These are phyloP conservation scores for Nemania sp. DNA, from an alignment of 2,329 filamentous ascomycete species.

Conservation along the genomic window DNA sequence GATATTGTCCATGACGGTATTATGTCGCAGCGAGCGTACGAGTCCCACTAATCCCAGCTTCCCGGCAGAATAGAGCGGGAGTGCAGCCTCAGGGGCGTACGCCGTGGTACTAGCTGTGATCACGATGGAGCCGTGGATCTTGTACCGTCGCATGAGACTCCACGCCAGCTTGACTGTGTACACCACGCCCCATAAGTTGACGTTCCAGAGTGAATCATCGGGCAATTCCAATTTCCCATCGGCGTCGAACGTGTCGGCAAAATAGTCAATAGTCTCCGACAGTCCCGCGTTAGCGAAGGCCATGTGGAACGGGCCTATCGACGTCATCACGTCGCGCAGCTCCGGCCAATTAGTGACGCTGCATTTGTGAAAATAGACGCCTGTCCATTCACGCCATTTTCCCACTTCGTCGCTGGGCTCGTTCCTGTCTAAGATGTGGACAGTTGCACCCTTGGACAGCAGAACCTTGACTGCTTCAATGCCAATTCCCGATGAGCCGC, in stretches of 20 bases:
- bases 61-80: constrained; percentile 50
- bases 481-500: constrained; percentile 33
- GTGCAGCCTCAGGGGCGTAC: constrained; percentile 53
- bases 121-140: constrained; percentile 52
- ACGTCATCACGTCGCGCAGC: constrained; percentile 43
- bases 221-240: constrained; percentile 46
- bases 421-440: constrained; percentile 28
- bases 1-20: constrained; percentile 44
- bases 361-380: constrained; percentile 40
- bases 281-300: constrained; percentile 53
- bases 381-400: not conserved
- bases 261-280: constrained; percentile 48
- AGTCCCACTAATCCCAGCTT: constrained; percentile 48
- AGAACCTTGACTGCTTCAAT: constrained; percentile 14
- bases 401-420: not conserved
- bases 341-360: constrained; percentile 47
- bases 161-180: constrained; percentile 53
- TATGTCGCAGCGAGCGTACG: constrained; percentile 51
- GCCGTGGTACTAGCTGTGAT: constrained; percentile 54
- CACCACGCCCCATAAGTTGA: constrained; percentile 51
- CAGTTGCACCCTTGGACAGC: constrained; percentile 21
- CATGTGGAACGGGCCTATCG: constrained; percentile 45
- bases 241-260: constrained; percentile 49
- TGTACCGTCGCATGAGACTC: constrained; percentile 44
- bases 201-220: constrained; percentile 50